Evolutionary conservation across 306 rosid species (phyloP).

Genomic region (Vicia sativa): DNA sequence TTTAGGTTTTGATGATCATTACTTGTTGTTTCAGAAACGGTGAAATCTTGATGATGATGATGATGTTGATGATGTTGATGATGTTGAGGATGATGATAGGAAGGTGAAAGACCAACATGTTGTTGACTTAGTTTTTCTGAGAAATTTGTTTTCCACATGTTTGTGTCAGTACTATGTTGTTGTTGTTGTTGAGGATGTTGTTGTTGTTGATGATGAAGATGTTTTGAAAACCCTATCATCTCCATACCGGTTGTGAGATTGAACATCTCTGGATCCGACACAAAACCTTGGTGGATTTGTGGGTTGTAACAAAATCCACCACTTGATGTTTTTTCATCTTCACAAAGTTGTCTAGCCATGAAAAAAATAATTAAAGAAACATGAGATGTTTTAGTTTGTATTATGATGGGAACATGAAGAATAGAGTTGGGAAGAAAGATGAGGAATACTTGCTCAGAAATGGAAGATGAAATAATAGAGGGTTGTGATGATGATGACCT

Average conservation of each 20-base stretch:
- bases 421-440: constrained; percentile 60
- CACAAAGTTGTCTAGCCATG: constrained; percentile 63
- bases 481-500: constrained; percentile 50
- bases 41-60: constrained; percentile 28
- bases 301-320: constrained; percentile 67
- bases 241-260: constrained; percentile 76
- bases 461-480: constrained; percentile 61
- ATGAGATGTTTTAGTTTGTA: neutral
- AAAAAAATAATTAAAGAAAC: too few relatives aligned
- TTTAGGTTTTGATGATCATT: constrained; percentile 47
- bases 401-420: constrained; percentile 50
- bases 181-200: constrained; percentile 44
- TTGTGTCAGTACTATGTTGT: neutral
- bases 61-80: neutral
- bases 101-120: constrained; percentile 33
- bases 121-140: constrained; percentile 2
- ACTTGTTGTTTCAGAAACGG: constrained; percentile 49
- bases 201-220: constrained; percentile 34
- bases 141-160: constrained; percentile 12
- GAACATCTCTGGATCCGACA: constrained; percentile 68
- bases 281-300: constrained; percentile 74
- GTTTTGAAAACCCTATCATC: constrained; percentile 67
- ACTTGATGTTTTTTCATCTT: constrained; percentile 49
- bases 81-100: too few relatives aligned
- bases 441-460: constrained; percentile 61